Percentiles rank a stretch among this genome's conserved stretches.
Conservation (phyloP, 176 grass and related monocot genomes). For the Canna indica region DNA sequence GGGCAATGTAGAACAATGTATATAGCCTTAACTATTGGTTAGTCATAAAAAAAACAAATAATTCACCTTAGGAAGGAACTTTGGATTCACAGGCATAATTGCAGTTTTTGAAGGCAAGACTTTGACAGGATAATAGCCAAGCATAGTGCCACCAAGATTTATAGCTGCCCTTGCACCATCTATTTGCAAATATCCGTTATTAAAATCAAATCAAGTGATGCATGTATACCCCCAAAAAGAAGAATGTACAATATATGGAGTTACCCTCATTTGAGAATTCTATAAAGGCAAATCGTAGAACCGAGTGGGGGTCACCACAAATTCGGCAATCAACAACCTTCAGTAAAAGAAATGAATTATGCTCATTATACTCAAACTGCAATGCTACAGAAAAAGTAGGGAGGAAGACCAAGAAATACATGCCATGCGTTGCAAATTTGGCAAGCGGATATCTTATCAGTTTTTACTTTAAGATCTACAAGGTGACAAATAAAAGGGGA, state of each 20-base stretch:
- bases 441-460: too few relatives aligned
- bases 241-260: neutral
- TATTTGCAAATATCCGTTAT: conserved; percentile 26
- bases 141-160: conserved; percentile 54
- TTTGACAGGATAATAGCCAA: conserved; percentile 78
- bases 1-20: neutral
- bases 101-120: conserved; percentile 93
- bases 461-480: too few relatives aligned
- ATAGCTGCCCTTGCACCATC: conserved; percentile 69
- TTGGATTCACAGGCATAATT: conserved; percentile 85
- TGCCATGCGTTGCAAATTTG: too few relatives aligned
- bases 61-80: conserved; percentile 77
- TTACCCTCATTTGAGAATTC: conserved; percentile 92
- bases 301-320: conserved; percentile 78
- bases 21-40: neutral
- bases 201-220: neutral
- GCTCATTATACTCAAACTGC: too few relatives aligned
- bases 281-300: conserved; percentile 89
- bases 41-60: neutral
- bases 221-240: neutral
- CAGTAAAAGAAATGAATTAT: conserved; percentile 3
- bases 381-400: too few relatives aligned
- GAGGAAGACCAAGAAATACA: too few relatives aligned
- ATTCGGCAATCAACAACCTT: conserved; percentile 93
- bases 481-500: too few relatives aligned